Percentiles rank a stretch among this genome's conserved stretches.
phyloP scores from a whole-genome alignment of 306 rosid species.

The Acacia melanoxylon region DNA sequence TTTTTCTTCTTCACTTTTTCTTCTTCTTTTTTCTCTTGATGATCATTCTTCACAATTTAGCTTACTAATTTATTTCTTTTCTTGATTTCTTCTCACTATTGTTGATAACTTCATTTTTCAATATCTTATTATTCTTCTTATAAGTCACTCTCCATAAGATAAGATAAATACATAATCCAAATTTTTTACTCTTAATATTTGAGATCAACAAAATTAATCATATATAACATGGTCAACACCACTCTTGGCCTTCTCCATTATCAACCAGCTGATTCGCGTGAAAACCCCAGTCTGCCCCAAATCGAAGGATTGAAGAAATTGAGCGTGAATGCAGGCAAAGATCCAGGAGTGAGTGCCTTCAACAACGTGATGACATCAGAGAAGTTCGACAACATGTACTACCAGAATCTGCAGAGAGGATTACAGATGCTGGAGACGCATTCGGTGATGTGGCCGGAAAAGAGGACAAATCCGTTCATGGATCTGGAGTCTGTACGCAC shows the following conservation, averaged over 20 bases:
- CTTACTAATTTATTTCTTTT: too few relatives aligned
- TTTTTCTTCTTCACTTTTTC: too few relatives aligned
- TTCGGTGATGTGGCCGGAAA: neutral
- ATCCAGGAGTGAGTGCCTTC: conserved; percentile 32
- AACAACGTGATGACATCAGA: conserved; percentile 28
- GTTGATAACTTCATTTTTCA: too few relatives aligned
- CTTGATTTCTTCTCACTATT: too few relatives aligned
- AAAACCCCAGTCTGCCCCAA: conserved; percentile 63
- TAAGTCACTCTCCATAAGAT: too few relatives aligned
- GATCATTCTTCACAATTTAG: too few relatives aligned
- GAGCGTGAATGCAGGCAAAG: conserved; percentile 16
- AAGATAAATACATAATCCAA: too few relatives aligned
- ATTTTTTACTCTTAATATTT: too few relatives aligned
- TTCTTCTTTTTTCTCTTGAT: too few relatives aligned
- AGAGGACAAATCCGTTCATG: conserved; percentile 34
- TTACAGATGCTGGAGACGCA: conserved; percentile 32
- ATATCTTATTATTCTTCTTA: too few relatives aligned
- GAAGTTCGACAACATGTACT: conserved; percentile 24
- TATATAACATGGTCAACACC: conserved; percentile 38
- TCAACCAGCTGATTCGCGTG: conserved; percentile 57
- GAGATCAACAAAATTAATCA: too few relatives aligned
- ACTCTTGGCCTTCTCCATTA: conserved; percentile 74
- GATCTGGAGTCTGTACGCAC: conserved; percentile 7
- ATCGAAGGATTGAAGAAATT: conserved; percentile 32
- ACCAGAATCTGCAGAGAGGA: conserved; percentile 26